A percentile compares a stretch with the other conserved stretches of the same genome.
phyloP scores from a whole-genome alignment of 2,329 filamentous ascomycete species.

The Colletotrichum kahawae region DNA sequence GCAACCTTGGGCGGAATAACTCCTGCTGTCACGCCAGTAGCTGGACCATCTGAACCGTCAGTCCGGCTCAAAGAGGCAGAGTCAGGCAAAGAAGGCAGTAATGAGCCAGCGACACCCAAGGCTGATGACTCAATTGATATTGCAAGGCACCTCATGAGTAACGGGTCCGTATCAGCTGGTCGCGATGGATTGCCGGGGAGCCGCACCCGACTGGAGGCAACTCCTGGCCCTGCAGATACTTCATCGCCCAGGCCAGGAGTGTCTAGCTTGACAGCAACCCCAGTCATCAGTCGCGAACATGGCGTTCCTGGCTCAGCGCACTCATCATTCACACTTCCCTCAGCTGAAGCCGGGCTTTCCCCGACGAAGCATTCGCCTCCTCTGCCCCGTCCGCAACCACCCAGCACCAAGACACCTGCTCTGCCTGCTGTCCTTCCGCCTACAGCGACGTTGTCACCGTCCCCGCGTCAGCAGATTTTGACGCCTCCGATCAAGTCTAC shows the following conservation, averaged over 20 bases:
- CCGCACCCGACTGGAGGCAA: not conserved
- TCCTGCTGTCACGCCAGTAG: not conserved
- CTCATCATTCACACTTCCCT: conserved; percentile 30
- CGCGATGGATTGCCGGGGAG: not conserved
- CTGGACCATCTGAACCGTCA: not conserved
- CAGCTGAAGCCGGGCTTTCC: conserved; percentile 52
- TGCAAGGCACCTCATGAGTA: not conserved
- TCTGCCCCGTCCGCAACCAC: conserved; percentile 26
- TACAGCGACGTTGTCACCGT: conserved; percentile 61
- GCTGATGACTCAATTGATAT: not conserved
- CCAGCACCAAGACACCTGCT: conserved; percentile 18
- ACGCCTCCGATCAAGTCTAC: conserved; percentile 65
- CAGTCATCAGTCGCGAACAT: conserved; percentile 18
- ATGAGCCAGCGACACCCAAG: conserved; percentile 4
- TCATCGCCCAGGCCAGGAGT: conserved; percentile 13
- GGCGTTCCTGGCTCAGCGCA: conserved; percentile 19
- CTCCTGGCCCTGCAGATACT: not conserved
- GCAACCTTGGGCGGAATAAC: not conserved
- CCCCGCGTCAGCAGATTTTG: conserved; percentile 59
- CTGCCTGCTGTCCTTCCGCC: conserved; percentile 60
- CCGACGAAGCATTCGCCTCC: conserved; percentile 58
- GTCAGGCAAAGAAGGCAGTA: not conserved
- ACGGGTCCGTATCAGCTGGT: not conserved
- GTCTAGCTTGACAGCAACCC: conserved; percentile 19
- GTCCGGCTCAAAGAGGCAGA: not conserved